phyloP scores from a whole-genome alignment of 352 stramenopile genomes.

The Ophiocytium majus region DNA sequence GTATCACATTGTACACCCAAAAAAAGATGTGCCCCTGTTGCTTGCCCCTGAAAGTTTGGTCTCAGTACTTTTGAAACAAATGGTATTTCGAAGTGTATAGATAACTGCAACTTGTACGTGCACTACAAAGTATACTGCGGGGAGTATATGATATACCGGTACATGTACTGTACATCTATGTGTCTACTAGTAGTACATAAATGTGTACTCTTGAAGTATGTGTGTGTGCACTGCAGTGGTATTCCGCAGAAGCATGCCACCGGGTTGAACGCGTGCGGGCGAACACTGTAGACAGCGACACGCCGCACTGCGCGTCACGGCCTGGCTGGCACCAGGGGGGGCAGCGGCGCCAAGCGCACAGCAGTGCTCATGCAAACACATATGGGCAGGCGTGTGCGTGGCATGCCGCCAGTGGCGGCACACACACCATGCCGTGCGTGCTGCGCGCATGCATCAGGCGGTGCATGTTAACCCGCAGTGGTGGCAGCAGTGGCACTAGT shows the following conservation, averaged over 20 bases:
- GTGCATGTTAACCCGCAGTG: background rate
- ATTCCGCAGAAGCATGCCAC: background rate
- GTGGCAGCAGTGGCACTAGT: background rate
- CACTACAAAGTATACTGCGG: too few species aligned
- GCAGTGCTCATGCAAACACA: background rate
- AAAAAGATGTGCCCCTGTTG: too few species aligned
- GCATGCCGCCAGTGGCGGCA: background rate
- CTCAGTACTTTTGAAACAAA: too few species aligned
- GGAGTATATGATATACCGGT: background rate
- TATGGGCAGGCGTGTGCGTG: background rate
- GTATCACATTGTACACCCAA: too few species aligned
- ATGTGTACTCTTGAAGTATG: background rate
- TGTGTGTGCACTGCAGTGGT: background rate
- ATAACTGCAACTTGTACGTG: too few species aligned
- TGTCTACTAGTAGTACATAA: background rate
- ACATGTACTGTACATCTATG: background rate
- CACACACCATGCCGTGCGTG: background rate
- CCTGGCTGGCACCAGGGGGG: too few species aligned
- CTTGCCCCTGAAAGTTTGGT: too few species aligned
- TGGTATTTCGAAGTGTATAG: too few species aligned
- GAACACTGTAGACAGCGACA: too few species aligned
- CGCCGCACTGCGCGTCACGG: too few species aligned
- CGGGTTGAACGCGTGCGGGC: too few species aligned
- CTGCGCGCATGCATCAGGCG: conserved; percentile 37
- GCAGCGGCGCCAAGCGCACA: too few species aligned